Base-by-base conservation (phyloP, 306 rosid genomes). In the Cercis canadensis region DNA sequence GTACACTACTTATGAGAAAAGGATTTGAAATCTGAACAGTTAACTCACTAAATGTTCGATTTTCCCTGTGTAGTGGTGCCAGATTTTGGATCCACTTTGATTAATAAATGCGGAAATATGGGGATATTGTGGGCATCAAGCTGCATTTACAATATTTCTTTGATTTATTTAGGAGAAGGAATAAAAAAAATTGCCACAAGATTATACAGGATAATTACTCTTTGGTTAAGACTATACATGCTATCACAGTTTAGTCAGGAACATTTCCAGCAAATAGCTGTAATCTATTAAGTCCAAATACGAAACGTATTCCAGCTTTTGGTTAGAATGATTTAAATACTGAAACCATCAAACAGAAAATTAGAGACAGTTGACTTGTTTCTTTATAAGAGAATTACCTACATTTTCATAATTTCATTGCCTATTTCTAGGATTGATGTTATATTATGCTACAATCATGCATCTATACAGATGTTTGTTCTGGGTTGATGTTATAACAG, bases 331-430 rank as follows among this genome's bases (percentile, higher is more conserved):
- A 60, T 34, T 55, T 37, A n/a, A 68, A 41, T 58, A 24, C 16
- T 19, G 40, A 32, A 76, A 43, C 45, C 65, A 43, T 33, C 12
- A 16, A 34, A 10, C 18, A 59, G 41, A 51, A 75, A 76, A 69
- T 9, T 57, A 8, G 47, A 16, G 68, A 17, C 19, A 59, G 1
- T 36, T 45, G 66, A 2, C 4, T 0, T 11, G 2, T 70, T 46
- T 65, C 50, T 55, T 31, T 62, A 33, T 40, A 43, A 62, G 67
- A 39, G 12, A 36, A 11, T 15, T 46, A 18, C 60, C 52, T 57
- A 1, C 14, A 8, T 43, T 70, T 49, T 61, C 34, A 56, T 56
- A 21, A 55, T 77, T 37, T 14, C 16, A 31, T 51, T 34, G 31
- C 24, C 16, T 19, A 15, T 57, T 63, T 46, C 40, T 50, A 58